Conservation (phyloP, 2,329 filamentous ascomycete species). For the Colletotrichum tabaci region DNA sequence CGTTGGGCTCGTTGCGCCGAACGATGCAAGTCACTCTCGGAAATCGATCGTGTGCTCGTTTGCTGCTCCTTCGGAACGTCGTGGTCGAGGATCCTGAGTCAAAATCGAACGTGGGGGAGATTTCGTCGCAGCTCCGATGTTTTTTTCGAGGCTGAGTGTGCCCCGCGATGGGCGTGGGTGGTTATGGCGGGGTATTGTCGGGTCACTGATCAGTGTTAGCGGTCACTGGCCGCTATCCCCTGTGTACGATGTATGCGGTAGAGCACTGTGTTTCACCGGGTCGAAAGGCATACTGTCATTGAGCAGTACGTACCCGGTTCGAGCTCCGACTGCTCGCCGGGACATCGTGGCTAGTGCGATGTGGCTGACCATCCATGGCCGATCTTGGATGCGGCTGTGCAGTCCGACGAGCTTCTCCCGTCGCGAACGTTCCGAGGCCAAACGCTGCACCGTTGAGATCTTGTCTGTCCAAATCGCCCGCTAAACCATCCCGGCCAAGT, state of each 20-base stretch:
- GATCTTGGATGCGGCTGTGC: neutral
- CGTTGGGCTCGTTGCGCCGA: conserved; percentile 5
- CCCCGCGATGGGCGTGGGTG: conserved; percentile 39
- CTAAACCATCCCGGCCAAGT: neutral
- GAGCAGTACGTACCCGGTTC: conserved; percentile 14
- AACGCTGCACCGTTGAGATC: conserved; percentile 11
- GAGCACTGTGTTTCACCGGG: conserved; percentile 8
- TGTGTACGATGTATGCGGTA: neutral
- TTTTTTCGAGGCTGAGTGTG: conserved; percentile 44
- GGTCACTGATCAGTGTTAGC: conserved; percentile 12
- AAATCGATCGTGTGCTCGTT: conserved; percentile 14
- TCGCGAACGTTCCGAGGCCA: neutral
- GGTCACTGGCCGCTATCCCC: conserved; percentile 20
- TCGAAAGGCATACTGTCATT: neutral
- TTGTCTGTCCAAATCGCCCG: neutral
- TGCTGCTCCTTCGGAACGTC: conserved; percentile 26
- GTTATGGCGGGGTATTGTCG: conserved; percentile 41
- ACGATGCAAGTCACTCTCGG: conserved; percentile 16
- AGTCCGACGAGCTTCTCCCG: conserved; percentile 6
- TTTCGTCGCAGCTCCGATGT: conserved; percentile 41
- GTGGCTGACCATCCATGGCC: neutral
- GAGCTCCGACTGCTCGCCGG: neutral
- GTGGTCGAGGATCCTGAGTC: conserved; percentile 36
- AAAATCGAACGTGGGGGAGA: conserved; percentile 34
- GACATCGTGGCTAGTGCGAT: neutral